These are phyloP conservation scores for Cyclotella atomus DNA, from an alignment of 108 stramenopile species.

Conservation along the genomic window DNA sequence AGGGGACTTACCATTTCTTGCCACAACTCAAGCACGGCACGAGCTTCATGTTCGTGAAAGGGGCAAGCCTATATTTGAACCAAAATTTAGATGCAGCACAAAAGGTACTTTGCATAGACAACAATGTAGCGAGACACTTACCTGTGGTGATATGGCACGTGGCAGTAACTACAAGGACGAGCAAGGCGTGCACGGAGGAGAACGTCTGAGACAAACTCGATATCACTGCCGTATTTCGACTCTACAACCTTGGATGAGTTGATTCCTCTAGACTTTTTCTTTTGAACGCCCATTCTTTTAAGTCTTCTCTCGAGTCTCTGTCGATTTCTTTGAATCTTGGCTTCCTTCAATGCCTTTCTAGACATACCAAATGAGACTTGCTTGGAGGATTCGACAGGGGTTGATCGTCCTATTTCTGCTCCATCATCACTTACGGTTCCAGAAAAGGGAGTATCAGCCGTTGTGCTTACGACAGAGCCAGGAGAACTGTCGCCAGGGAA, in stretches of 20 bases:
- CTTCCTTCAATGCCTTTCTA: slow-evolving; percentile 41
- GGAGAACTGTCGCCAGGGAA: slow-evolving; percentile 43
- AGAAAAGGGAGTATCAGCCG: slow-evolving; percentile 38
- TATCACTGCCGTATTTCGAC: slow-evolving; percentile 27
- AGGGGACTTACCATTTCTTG: slow-evolving; percentile 97
- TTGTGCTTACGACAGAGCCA: slow-evolving; percentile 44
- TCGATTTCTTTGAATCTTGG: slow-evolving; percentile 38
- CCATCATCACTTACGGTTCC: slow-evolving; percentile 46
- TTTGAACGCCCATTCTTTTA: slow-evolving; percentile 37
- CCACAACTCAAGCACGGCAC: slow-evolving; percentile 93
- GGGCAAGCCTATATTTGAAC: slow-evolving; percentile 62
- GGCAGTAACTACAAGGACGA: slow-evolving; percentile 91
- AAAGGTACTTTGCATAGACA: neutral
- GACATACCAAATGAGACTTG: slow-evolving; percentile 35
- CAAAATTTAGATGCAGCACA: neutral
- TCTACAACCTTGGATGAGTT: neutral
- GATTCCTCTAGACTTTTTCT: slow-evolving; percentile 18
- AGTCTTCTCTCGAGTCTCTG: slow-evolving; percentile 46
- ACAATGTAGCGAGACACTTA: neutral
- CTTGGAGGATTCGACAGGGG: slow-evolving; percentile 15
- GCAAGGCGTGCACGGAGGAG: slow-evolving; percentile 64
- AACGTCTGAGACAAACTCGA: slow-evolving; percentile 42
- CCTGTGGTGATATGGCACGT: slow-evolving; percentile 95
- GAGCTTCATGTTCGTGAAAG: slow-evolving; percentile 95
- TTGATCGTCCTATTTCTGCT: slow-evolving; percentile 22